These are phyloP conservation scores for Camelina hispida DNA, from an alignment of 345 rosid species.

Conservation along the genomic window DNA sequence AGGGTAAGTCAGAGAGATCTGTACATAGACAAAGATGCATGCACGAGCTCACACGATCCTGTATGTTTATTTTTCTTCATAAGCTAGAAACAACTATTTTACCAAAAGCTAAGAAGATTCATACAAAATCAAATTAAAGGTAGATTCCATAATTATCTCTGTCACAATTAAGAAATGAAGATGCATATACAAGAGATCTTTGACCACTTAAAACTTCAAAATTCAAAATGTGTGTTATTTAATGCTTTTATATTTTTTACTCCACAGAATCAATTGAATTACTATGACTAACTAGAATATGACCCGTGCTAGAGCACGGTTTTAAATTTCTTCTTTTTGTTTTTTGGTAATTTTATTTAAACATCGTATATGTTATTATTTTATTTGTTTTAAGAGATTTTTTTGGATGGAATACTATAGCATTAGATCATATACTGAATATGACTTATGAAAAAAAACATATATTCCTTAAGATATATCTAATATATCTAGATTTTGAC, in stretches of 20 bases:
- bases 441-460: no score
- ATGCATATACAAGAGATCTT: background rate
- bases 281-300: background rate
- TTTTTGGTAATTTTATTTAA: no score
- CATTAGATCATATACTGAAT: no score
- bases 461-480: no score
- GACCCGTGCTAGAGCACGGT: no score
- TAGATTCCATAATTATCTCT: background rate
- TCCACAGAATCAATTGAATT: background rate
- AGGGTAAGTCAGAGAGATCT: conserved; percentile 15
- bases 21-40: conserved; percentile 25
- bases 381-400: no score
- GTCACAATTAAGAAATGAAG: background rate
- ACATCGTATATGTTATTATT: no score
- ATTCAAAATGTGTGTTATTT: background rate
- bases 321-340: no score
- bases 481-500: no score
- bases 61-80: background rate
- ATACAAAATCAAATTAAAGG: background rate
- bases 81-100: background rate
- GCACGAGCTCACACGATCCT: conserved; percentile 38
- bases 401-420: no score
- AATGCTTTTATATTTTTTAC: conserved; percentile 3
- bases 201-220: background rate
- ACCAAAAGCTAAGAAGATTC: background rate